Percentiles rank a stretch among this genome's conserved stretches.
Conservation (phyloP, 805 yeast genomes). For the Ogataea glucozyma region DNA sequence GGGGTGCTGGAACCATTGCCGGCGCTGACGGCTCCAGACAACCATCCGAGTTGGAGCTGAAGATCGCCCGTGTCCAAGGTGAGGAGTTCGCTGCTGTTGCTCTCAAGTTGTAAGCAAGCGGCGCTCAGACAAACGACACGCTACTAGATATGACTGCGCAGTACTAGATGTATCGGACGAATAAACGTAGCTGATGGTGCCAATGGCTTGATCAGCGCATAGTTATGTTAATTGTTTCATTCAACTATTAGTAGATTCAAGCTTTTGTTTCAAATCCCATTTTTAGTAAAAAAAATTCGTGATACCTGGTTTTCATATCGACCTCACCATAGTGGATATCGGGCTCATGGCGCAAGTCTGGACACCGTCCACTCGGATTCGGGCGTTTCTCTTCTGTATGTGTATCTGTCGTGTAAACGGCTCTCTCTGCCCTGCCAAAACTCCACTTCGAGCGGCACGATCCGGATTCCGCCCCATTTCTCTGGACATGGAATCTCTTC, state of each 20-base stretch:
- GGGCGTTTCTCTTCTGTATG: slow-evolving; percentile 56
- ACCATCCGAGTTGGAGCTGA: slow-evolving; percentile 63
- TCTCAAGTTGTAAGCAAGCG: slow-evolving; percentile 23
- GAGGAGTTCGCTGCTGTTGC: slow-evolving; percentile 55
- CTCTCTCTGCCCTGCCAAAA: slow-evolving; percentile 97
- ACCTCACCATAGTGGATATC: neutral
- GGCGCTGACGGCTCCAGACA: slow-evolving; percentile 77
- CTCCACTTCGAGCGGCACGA: slow-evolving; percentile 87
- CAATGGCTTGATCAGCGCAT: too few species aligned
- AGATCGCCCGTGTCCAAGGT: slow-evolving; percentile 70
- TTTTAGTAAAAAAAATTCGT: too few species aligned
- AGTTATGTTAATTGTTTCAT: too few species aligned
- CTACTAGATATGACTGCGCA: too few species aligned
- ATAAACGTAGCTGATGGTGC: too few species aligned
- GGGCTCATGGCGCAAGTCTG: slow-evolving; percentile 74
- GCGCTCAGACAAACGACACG: neutral
- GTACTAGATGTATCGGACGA: too few species aligned
- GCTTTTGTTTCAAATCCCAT: too few species aligned
- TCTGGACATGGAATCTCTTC: slow-evolving; percentile 86
- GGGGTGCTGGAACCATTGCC: slow-evolving; percentile 85
- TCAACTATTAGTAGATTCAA: too few species aligned
- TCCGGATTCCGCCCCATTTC: slow-evolving; percentile 92
- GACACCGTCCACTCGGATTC: slow-evolving; percentile 59
- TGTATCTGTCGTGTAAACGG: slow-evolving; percentile 87
- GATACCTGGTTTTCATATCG: neutral